phyloP scores from a whole-genome alignment of 139 green algal species.

The Chlorella sp. region DNA sequence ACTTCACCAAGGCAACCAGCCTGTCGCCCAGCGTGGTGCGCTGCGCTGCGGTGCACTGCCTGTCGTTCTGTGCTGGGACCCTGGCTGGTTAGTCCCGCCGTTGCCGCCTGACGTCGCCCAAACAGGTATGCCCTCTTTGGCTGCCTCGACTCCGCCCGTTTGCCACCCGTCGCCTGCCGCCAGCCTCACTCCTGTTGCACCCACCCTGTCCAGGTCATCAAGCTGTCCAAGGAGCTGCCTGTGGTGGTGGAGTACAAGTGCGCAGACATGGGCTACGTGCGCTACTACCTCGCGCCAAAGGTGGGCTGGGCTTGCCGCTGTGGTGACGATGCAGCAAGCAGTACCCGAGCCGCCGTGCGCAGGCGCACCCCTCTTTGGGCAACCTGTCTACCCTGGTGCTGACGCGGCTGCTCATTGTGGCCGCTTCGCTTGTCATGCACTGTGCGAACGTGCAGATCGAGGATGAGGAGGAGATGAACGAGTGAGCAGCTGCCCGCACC shows the following conservation, averaged over 20 bases:
- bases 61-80: not conserved
- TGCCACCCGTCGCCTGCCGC: not conserved
- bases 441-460: slow-evolving; percentile 11
- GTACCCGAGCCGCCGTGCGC: no score
- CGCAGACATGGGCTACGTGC: slow-evolving; percentile 80
- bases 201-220: slow-evolving; percentile 8
- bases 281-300: slow-evolving; percentile 90
- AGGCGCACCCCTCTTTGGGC: no score
- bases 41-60: not conserved
- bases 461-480: slow-evolving; percentile 29
- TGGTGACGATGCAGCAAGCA: no score
- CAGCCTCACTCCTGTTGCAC: not conserved
- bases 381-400: no score
- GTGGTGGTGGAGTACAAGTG: slow-evolving; percentile 94
- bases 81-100: no score
- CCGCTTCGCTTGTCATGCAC: no score
- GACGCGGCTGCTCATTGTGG: no score
- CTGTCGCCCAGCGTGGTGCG: slow-evolving; percentile 64
- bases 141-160: no score
- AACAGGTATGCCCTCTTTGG: no score
- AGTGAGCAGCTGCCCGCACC: not conserved
- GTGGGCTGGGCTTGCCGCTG: slow-evolving; percentile 2
- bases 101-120: no score
- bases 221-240: slow-evolving; percentile 90
- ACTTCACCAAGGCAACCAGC: slow-evolving; percentile 91